Evolutionary conservation across 352 stramenopile species (phyloP).

Genomic region (Thalassiosira delicatula): DNA sequence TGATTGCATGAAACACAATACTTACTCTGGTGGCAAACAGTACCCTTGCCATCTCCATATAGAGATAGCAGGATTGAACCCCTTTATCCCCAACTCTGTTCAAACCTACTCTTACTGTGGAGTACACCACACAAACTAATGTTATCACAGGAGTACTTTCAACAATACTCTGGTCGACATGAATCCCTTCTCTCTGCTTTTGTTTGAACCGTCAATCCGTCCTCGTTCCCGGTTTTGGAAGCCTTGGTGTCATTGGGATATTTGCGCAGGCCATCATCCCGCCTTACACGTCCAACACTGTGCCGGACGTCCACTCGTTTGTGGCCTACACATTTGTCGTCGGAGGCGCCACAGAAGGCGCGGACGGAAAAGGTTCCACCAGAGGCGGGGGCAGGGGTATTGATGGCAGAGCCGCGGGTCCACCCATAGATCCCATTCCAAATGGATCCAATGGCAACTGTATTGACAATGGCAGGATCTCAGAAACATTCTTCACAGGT

Average conservation of each 20-base stretch:
- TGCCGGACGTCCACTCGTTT: conserved; percentile 74
- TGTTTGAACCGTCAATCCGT: too few relatives aligned
- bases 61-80: too few relatives aligned
- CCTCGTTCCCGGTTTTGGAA: neutral
- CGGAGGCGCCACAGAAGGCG: too few relatives aligned
- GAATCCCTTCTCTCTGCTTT: neutral
- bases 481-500: too few relatives aligned
- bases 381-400: conserved; percentile 34
- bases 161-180: neutral
- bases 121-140: too few relatives aligned
- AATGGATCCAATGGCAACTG: conserved; percentile 28
- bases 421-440: conserved; percentile 40
- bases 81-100: too few relatives aligned
- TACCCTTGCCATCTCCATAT: too few relatives aligned
- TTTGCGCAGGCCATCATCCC: conserved; percentile 72
- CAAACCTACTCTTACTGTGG: too few relatives aligned
- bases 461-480: too few relatives aligned
- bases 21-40: too few relatives aligned
- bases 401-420: conserved; percentile 31
- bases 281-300: conserved; percentile 70
- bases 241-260: conserved; percentile 59
- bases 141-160: neutral
- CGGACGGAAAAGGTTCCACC: conserved; percentile 23
- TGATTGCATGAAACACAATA: too few relatives aligned
- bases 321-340: too few relatives aligned